phyloP scores from a whole-genome alignment of 2,329 filamentous ascomycete species.

The Neofusicoccum sp. region DNA sequence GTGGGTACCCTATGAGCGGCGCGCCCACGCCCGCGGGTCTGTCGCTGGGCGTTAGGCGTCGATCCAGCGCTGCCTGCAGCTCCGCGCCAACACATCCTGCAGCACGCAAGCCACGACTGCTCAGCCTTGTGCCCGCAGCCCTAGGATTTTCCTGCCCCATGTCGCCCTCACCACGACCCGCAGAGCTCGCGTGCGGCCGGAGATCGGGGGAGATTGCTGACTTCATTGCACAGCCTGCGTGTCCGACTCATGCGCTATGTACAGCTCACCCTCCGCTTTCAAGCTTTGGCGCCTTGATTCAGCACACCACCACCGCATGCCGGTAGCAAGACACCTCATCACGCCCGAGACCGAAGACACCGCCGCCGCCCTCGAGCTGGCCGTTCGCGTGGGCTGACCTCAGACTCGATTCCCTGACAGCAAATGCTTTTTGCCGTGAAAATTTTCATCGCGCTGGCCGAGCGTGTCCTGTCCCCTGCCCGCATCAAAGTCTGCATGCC shows the following conservation, averaged over 20 bases:
- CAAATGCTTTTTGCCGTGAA: slow-evolving; percentile 5
- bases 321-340: slow-evolving; percentile 2
- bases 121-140: slow-evolving; percentile 27
- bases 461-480: not conserved
- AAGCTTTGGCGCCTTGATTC: slow-evolving; percentile 9
- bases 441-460: slow-evolving; percentile 3
- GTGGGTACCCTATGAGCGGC: slow-evolving; percentile 39
- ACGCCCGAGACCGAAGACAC: not conserved
- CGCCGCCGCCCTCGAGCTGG: not conserved
- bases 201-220: slow-evolving; percentile 13
- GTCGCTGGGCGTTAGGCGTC: slow-evolving; percentile 16
- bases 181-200: not conserved
- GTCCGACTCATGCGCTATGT: slow-evolving; percentile 14
- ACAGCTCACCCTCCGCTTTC: slow-evolving; percentile 15
- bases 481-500: not conserved
- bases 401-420: not conserved
- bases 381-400: slow-evolving; percentile 8
- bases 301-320: slow-evolving; percentile 5
- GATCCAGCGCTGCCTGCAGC: slow-evolving; percentile 18
- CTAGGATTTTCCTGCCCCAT: slow-evolving; percentile 13
- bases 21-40: slow-evolving; percentile 32
- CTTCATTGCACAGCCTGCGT: slow-evolving; percentile 14
- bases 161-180: not conserved
- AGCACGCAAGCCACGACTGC: slow-evolving; percentile 28
- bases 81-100: slow-evolving; percentile 38